Evolutionary conservation across 2,329 filamentous ascomycete species (phyloP).

Genomic region (Chaetomium olivaceum): DNA sequence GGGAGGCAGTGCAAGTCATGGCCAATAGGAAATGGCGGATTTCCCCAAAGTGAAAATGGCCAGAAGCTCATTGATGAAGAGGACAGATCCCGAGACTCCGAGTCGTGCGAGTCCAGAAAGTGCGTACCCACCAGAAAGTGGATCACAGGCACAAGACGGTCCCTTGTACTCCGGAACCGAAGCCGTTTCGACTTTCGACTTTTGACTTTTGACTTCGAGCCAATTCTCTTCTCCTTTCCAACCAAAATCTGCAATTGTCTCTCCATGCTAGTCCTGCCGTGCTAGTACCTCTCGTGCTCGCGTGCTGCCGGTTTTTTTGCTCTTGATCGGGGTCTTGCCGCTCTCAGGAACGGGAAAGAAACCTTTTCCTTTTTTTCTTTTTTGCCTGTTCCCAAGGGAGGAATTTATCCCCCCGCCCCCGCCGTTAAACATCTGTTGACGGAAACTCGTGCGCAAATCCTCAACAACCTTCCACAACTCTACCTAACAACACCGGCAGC

Average conservation of each 20-base stretch:
- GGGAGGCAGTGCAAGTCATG: background rate
- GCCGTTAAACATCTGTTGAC: constrained; percentile 1
- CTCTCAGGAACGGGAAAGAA: background rate
- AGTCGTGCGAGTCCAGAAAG: constrained; percentile 14
- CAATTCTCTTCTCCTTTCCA: constrained; percentile 11
- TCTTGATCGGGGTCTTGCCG: background rate
- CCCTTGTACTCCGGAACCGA: background rate
- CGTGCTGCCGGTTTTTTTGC: background rate
- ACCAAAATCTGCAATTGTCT: constrained; percentile 11
- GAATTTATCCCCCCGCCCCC: constrained; percentile 7
- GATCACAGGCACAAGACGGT: constrained; percentile 18
- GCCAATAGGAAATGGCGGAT: constrained; percentile 27
- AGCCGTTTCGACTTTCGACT: constrained; percentile 4
- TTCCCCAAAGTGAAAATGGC: constrained; percentile 24
- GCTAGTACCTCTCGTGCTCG: background rate
- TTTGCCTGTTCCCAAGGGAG: background rate
- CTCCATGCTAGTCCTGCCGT: constrained; percentile 4
- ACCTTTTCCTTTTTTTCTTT: background rate
- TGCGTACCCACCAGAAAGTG: constrained; percentile 24
- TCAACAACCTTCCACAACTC: background rate
- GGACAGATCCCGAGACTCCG: constrained; percentile 31
- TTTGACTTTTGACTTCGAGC: background rate
- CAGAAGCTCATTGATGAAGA: constrained; percentile 27
- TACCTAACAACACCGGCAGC: background rate
- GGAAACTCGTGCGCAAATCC: constrained; percentile 3